Percentiles rank a stretch among this genome's conserved stretches.
phyloP scores from a whole-genome alignment of 2,329 filamentous ascomycete genomes.

The Celoporthe dispersa region DNA sequence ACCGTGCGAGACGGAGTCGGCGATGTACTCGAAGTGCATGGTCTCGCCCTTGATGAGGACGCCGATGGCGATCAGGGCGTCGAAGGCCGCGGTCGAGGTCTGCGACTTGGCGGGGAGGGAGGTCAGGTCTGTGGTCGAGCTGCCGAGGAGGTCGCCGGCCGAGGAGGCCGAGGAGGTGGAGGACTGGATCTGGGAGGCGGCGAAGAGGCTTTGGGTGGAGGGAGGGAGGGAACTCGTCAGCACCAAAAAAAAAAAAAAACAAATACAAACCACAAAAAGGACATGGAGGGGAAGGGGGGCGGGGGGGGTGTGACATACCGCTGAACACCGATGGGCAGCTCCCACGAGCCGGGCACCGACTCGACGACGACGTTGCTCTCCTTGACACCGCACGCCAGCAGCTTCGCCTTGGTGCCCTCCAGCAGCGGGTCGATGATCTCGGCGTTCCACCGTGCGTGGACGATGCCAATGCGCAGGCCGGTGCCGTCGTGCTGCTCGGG shows the following conservation, averaged over 20 bases:
- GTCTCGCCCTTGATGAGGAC: slow-evolving; percentile 98
- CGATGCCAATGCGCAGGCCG: slow-evolving; percentile 85
- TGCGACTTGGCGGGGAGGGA: slow-evolving; percentile 45
- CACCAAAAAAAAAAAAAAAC: slow-evolving; percentile 13
- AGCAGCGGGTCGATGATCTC: slow-evolving; percentile 86
- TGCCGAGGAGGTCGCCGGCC: slow-evolving; percentile 76
- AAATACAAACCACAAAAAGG: not conserved
- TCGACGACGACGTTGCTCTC: slow-evolving; percentile 88
- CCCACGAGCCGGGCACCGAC: slow-evolving; percentile 91
- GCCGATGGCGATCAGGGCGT: slow-evolving; percentile 93
- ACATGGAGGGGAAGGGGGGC: not conserved
- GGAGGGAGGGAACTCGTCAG: slow-evolving; percentile 27
- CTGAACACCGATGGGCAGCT: slow-evolving; percentile 89
- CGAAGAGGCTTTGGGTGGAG: slow-evolving; percentile 61
- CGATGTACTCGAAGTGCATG: slow-evolving; percentile 99
- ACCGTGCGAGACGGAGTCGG: slow-evolving; percentile 86
- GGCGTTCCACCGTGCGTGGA: slow-evolving; percentile 95
- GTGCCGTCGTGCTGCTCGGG: slow-evolving; percentile 67
- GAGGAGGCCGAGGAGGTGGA: slow-evolving; percentile 59
- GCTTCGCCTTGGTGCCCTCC: slow-evolving; percentile 76
- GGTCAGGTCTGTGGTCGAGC: slow-evolving; percentile 69
- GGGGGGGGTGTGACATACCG: slow-evolving; percentile 57
- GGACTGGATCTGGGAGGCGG: slow-evolving; percentile 84
- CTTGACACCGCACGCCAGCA: slow-evolving; percentile 79
- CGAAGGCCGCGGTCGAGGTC: slow-evolving; percentile 69